Base-by-base conservation (phyloP, 345 rosid genomes). In the Lumnitzera racemosa region DNA sequence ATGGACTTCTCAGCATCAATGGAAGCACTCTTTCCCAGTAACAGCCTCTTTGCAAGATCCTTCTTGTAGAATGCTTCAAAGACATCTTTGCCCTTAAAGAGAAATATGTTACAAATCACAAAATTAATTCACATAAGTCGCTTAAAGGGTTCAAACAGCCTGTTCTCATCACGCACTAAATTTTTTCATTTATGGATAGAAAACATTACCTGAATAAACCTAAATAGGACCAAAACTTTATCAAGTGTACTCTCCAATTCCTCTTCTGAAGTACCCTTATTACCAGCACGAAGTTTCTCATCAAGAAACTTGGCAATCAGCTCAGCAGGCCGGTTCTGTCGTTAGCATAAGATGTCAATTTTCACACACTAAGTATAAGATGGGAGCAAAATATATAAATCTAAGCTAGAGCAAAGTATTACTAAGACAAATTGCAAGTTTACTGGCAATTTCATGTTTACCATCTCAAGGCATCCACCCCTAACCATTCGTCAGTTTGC, bases 231-330 rank as follows among this genome's bases (percentile, higher is more conserved):
- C 79, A 94, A 81, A 58, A 90, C 99, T 84, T 86, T 90, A 68
- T 94, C 99, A 67, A 94, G 97, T 51, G 80, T 90, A 51, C 85
- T 82, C 97, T 94, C 99, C 83, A 90, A 79, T 76, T 94, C 99
- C 85, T 94, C 99, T 83, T 94, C 99, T 17, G 99, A 90, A 62
- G 96, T 90, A 74, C 96, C 97, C 82, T 94, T 94, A 69, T 94
- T 94, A 59, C 99, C 97, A 79, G 99, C 97, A 69, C 97, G 99
- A 66, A 94, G 91, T 77, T 94, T 94, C 68, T 90, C 99, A 67
- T 94, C 99, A 83, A 90, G 76, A 78, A 90, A 94, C 76, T 94
- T 94, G 13, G 99, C 97, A 51, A 94, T 94, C 72, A 94, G 79
- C 80, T 94, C 99, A 53, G 99, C 97, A 58, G 97, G 90, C 51